phyloP scores from a whole-genome alignment of 441 rosid genomes.

The Breynia disticha region DNA sequence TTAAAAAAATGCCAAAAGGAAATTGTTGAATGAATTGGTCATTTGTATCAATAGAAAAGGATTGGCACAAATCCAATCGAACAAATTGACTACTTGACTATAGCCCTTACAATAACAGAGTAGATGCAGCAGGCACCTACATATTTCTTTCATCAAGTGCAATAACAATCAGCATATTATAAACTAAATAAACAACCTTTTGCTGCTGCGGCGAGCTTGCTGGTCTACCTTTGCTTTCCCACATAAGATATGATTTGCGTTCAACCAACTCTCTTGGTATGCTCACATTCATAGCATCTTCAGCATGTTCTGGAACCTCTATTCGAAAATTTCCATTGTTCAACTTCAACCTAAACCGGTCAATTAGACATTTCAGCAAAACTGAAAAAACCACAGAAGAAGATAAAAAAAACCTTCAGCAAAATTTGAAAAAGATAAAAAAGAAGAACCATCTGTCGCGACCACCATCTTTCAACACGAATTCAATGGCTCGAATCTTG shows the following conservation, averaged over 20 bases:
- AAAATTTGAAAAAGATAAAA: conserved; percentile 8
- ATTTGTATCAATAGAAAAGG: neutral
- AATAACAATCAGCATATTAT: neutral
- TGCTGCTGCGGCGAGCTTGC: conserved; percentile 40
- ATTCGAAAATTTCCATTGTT: conserved; percentile 52
- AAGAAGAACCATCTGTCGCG: conserved; percentile 43
- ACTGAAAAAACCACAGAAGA: neutral
- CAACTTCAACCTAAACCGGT: conserved; percentile 34
- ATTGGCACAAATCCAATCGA: neutral
- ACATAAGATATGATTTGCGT: conserved; percentile 40
- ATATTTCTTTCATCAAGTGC: neutral
- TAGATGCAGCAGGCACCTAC: neutral
- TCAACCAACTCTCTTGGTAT: conserved; percentile 43
- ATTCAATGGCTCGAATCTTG: conserved; percentile 42
- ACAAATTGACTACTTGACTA: neutral
- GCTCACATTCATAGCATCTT: conserved; percentile 16
- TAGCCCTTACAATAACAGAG: neutral
- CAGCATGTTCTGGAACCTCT: conserved; percentile 46
- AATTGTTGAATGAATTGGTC: neutral
- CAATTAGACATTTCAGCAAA: conserved; percentile 8
- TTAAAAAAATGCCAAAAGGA: neutral
- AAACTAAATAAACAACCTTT: conserved; percentile 30
- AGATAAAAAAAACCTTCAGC: conserved; percentile 6
- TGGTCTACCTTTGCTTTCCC: conserved; percentile 57
- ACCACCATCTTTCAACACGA: conserved; percentile 55